Percentiles rank a stretch among this genome's conserved stretches.
These are phyloP conservation scores for Paecilomyces fulvus DNA, from an alignment of 2,329 filamentous ascomycete genomes.

Conservation along the genomic window DNA sequence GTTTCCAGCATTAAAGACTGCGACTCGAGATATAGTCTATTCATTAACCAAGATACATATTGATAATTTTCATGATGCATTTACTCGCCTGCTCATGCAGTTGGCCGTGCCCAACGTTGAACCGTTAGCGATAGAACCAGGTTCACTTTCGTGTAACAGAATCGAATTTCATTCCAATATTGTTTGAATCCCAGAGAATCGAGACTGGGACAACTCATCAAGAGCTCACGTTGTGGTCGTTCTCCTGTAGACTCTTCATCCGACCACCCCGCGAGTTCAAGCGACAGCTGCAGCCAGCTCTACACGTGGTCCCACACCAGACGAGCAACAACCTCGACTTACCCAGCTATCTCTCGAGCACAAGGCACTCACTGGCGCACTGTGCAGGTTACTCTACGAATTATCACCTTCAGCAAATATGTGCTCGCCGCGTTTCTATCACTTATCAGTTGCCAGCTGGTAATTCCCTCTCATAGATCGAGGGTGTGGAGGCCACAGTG, in stretches of 20 bases:
- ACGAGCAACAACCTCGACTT: constrained; percentile 2
- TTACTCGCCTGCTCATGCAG: neutral
- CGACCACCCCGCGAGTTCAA: neutral
- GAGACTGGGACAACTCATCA: neutral
- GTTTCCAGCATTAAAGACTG: neutral
- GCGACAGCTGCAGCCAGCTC: neutral
- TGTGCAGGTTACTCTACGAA: neutral
- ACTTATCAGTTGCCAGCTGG: neutral
- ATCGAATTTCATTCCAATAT: neutral
- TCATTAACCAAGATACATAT: neutral
- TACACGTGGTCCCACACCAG: constrained; percentile 7
- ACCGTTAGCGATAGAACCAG: neutral
- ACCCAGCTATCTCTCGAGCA: neutral
- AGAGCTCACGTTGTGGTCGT: neutral
- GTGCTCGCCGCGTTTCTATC: neutral
- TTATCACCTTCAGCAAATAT: neutral
- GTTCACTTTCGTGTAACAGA: neutral
- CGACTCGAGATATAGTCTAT: neutral
- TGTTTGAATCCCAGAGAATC: neutral
- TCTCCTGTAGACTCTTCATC: constrained; percentile 7
- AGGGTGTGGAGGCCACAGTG: neutral
- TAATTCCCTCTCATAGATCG: neutral
- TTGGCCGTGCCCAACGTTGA: neutral
- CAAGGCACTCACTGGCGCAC: neutral
- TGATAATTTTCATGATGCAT: neutral